These are phyloP conservation scores for Gamsiella multidivaricata DNA, from an alignment of 192 early-diverging fungal species.

Conservation along the genomic window DNA sequence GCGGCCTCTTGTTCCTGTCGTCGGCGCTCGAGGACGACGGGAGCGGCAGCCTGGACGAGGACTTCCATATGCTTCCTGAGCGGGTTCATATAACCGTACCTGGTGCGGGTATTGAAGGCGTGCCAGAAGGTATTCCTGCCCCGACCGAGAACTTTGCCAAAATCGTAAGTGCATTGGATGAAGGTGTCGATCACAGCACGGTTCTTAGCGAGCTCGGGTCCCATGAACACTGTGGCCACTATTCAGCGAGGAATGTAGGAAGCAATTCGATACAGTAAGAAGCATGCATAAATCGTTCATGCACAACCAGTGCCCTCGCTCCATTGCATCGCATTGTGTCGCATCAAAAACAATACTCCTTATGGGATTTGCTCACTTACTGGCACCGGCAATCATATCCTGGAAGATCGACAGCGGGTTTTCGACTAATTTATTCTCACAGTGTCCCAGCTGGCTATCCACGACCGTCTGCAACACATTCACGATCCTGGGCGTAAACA, in stretches of 20 bases:
- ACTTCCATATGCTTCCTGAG: constrained; percentile 17
- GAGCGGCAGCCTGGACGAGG: constrained; percentile 16
- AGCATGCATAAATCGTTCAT: too few species aligned
- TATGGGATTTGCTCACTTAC: too few species aligned
- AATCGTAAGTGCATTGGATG: constrained; percentile 29
- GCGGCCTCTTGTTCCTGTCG: constrained; percentile 12
- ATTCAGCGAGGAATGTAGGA: neutral
- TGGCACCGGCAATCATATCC: constrained; percentile 53
- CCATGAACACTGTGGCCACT: constrained; percentile 49
- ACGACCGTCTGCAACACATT: constrained; percentile 6
- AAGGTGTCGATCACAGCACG: constrained; percentile 35
- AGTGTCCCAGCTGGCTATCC: constrained; percentile 15
- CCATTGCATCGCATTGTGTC: too few species aligned
- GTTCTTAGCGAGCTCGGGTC: constrained; percentile 24
- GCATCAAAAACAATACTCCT: too few species aligned
- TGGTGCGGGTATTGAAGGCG: constrained; percentile 11
- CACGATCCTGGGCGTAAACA: constrained; percentile 50
- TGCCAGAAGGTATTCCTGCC: constrained; percentile 13
- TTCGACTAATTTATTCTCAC: constrained; percentile 24
- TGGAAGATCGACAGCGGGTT: constrained; percentile 37
- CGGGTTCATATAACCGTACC: constrained; percentile 19
- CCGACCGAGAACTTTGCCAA: constrained; percentile 12
- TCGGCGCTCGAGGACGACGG: constrained; percentile 36
- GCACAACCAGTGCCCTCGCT: too few species aligned
- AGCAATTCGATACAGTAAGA: neutral